Percentiles rank a stretch among this genome's conserved stretches.
Evolutionary conservation across 139 green algal genomes (phyloP).

Genomic region (Chara braunii): DNA sequence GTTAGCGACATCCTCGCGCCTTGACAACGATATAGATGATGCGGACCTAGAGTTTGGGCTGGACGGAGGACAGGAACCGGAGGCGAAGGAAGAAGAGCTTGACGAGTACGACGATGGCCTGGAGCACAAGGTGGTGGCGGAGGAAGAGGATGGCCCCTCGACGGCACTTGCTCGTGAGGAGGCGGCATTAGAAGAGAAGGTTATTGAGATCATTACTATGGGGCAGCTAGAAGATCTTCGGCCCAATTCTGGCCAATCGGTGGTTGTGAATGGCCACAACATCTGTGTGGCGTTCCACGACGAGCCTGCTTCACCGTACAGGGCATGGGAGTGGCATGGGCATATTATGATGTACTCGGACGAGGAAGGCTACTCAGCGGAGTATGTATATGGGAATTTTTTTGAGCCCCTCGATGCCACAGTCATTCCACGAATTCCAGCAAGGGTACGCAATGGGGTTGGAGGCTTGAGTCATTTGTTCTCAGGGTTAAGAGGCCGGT

Average conservation of each 20-base stretch:
- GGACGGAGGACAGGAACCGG: too few relatives aligned
- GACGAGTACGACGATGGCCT: neutral
- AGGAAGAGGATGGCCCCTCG: neutral
- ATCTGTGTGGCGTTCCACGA: neutral
- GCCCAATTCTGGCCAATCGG: neutral
- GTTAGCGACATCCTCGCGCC: too few relatives aligned
- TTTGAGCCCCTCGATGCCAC: neutral
- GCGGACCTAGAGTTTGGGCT: too few relatives aligned
- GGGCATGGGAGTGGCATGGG: neutral
- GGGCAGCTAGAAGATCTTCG: neutral
- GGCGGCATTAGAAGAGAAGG: constrained; percentile 1
- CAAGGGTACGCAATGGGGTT: too few relatives aligned
- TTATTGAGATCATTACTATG: constrained; percentile 2
- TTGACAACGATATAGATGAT: too few relatives aligned
- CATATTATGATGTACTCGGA: neutral
- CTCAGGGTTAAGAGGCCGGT: too few relatives aligned
- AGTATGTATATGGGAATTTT: neutral
- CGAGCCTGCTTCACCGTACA: neutral
- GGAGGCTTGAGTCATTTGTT: too few relatives aligned
- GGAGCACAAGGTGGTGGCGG: neutral
- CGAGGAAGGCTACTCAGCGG: neutral
- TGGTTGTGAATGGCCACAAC: neutral
- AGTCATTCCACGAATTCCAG: too few relatives aligned
- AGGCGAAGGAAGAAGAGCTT: too few relatives aligned
- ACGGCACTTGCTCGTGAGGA: neutral